Base-by-base conservation (phyloP, 2,329 filamentous ascomycete genomes). In the Clarireedia homoeocarpa region DNA sequence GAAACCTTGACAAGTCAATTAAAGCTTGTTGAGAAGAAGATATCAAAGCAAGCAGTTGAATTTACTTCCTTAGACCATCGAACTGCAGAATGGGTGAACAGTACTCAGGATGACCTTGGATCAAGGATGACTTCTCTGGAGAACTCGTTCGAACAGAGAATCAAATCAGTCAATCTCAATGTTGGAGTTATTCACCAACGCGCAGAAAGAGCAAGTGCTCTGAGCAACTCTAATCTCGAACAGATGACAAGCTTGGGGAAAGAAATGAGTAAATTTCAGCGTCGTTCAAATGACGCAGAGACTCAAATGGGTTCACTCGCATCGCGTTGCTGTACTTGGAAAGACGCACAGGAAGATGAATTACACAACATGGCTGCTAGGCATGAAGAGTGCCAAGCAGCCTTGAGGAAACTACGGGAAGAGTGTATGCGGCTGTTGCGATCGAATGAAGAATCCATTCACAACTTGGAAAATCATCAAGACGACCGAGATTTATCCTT, bases 11-110 rank as follows among this genome's bases (percentile, higher is more conserved):
- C 52, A 2, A 9, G 24, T 3, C 48, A 48, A 6, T 26, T 55
- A 10, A 55, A 55, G 9, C 17, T 30, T 17, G n/a, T 50, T 6
- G 52, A 55, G 15, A 55, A 44, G 10, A 50, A 15, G 24, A 44
- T 55, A 2, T 3, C 0, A 10, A 38, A 55, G 38, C 36, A 55
- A 12, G 48, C 52, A 24, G 20, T 23, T 15, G 3, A 24, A 12
- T 55, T 55, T 44, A 55, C 52, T 5, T 42, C 52, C 4, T 55
- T 55, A 17, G 52, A 55, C 17, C 52, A 55, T 7, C 24, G 38
- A 2, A 55, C 52, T 30, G 52, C 52, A 6, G 46, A 55, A 14
- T 55, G 46, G 52, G 20, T 55, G 14, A n/a, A 26, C 17, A 42
- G 24, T 10, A 50, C 20, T 9, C 36, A 55, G n/a, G 36, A 26